phyloP scores from a whole-genome alignment of 139 green algal genomes.

The Chara braunii region DNA sequence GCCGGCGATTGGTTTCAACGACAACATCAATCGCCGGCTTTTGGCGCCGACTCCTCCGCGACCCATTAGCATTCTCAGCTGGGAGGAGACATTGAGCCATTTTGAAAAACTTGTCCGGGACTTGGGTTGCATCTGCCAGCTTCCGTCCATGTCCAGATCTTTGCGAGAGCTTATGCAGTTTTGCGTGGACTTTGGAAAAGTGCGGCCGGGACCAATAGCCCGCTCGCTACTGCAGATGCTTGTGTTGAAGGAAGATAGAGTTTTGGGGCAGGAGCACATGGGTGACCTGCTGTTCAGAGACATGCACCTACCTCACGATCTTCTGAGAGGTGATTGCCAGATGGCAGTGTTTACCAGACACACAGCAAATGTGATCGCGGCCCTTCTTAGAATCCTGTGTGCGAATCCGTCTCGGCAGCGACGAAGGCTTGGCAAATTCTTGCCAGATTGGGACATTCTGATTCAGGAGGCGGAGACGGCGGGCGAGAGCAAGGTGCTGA shows the following conservation, averaged over 20 bases:
- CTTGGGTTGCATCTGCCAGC: neutral
- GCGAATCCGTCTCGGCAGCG: slow-evolving; percentile 11
- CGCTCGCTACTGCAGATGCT: slow-evolving; percentile 9
- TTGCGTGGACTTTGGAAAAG: slow-evolving; percentile 12
- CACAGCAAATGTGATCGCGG: neutral
- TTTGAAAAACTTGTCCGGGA: slow-evolving; percentile 25
- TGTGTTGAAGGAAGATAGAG: neutral
- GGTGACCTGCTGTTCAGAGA: neutral
- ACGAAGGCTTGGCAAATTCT: slow-evolving; percentile 8
- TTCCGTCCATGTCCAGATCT: neutral
- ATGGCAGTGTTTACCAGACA: neutral
- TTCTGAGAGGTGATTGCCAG: neutral
- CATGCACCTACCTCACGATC: neutral
- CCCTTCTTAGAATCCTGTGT: slow-evolving; percentile 17
- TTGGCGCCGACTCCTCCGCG: slow-evolving; percentile 28
- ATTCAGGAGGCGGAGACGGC: slow-evolving; percentile 1
- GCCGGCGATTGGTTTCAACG: slow-evolving; percentile 10
- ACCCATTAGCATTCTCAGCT: slow-evolving; percentile 22
- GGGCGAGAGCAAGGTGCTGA: neutral
- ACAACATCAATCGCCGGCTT: slow-evolving; percentile 2
- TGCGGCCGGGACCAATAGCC: slow-evolving; percentile 4
- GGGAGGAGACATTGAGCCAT: slow-evolving; percentile 8
- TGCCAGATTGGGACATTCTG: slow-evolving; percentile 25
- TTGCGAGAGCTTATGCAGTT: slow-evolving; percentile 17
- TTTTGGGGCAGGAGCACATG: too few relatives aligned